Base-by-base conservation (phyloP, 179 eudicot species). In the Silene noctiflora region DNA sequence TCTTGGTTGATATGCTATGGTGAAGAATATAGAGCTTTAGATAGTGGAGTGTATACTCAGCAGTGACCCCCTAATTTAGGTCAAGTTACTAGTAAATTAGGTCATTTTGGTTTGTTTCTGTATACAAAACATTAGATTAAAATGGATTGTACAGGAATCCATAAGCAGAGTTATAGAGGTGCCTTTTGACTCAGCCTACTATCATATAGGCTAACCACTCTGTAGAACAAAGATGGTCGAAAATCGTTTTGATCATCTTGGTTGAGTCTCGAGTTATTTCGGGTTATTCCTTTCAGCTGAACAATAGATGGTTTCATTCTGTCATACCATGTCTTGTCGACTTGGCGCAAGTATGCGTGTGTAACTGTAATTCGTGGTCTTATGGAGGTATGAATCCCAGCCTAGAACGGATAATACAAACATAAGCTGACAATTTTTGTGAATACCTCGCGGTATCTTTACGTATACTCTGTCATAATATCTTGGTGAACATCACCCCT, bases 41-140 rank as follows among this genome's bases (percentile, higher is more conserved):
- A 33, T 72, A 78, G 77, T 82, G 84, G 84, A 82, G 51, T 71
- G 56, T 61, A 73, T 74, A 75, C 82, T 82, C 79, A 77, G 72
- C 75, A 61, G 67, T 74, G 61, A 67, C 44, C 69, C 69, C 73
- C 65, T 77, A 69, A 21, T 71, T 19, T 80, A 71, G 79, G 75
- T 81, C 78, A 77, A 73, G 77, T 51, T 65, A 73, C 64, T 19
- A 66, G 29, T 79, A 78, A 82, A 75, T 53, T 67, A 74, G 73
- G 75, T 61, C 78, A 81, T 74, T 81, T 74, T 46, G 20, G 76
- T 75, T 17, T 53, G 69, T 48, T 68, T 51, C 46, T n/a, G 67
- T 25, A 21, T 29, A 17, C 69, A 29, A 13, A 65, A 25, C 20
- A 16, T 29, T 31, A 27, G 59, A 14, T n/a, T 53, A 53, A 53